Evolutionary conservation across 1,284 basidiomycete species (phyloP), one percentile per base, ranked within the genome.

Genomic region (Schizophyllum amplum): DNA sequence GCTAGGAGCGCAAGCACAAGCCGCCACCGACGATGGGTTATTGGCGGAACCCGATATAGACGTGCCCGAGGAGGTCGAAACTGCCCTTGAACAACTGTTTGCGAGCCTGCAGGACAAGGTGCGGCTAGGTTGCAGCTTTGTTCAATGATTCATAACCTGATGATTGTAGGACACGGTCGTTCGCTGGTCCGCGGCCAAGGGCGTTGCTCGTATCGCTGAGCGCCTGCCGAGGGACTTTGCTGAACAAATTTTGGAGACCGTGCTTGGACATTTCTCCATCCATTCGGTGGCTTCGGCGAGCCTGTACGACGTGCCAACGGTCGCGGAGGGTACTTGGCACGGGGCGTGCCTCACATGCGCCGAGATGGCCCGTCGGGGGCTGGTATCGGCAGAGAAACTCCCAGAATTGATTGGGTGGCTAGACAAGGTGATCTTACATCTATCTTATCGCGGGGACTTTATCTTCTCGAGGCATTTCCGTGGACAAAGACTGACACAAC

Each of bases 151-250:
- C n/a, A 46, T 21, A n/a, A 23, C 6, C 25, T 2, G 26, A n/a
- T 21, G 4, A 2, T 17, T 55, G 4, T 64, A 97, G 92, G 95
- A 98, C 67, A 98, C 97, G 0, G 77, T 94, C 25, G 94, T 99
- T 21, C 89, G 97, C 51, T 99, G 94, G 81, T 94, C 95, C 9
- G 84, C 92, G 1, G 92, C 97, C 4, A 99, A 99, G 71, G 93
- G 92, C 24, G 75, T 98, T 11, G 91, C 94, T 4, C 85, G 94
- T 5, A 81, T 99, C 47, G 82, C 92, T 1, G 86, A 90, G 60
- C 80, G 90, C 15, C 80, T 99, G 0, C 92, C 96, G 1, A 59
- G 69, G 0, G 84, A 86, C 13, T 89, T 95, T 64, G 76, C 83
- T 0, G 75, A 80, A 26, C 93, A 99, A 68, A 84, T 98, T 11